phyloP scores from a whole-genome alignment of 257 asterid genomes.

The Gentiana macrophylla region DNA sequence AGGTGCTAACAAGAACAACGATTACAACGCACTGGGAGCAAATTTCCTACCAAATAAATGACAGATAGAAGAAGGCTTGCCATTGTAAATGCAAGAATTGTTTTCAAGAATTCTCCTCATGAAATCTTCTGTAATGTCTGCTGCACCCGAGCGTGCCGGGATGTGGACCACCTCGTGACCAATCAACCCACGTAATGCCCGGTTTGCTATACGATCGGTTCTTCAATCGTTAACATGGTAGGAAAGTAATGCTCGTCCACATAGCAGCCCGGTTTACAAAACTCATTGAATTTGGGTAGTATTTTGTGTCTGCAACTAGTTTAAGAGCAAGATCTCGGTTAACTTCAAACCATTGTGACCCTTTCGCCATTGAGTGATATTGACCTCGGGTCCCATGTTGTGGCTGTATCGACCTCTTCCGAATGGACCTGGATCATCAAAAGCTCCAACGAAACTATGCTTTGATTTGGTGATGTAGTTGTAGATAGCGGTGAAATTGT shows the following conservation, averaged over 20 bases:
- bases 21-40: slow-evolving; percentile 38
- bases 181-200: slow-evolving; percentile 43
- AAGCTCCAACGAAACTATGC: slow-evolving; percentile 38
- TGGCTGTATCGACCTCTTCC: slow-evolving; percentile 31
- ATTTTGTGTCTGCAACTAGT: slow-evolving; percentile 29
- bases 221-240: slow-evolving; percentile 33
- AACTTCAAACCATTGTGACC: slow-evolving; percentile 41
- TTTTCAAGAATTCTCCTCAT: slow-evolving; percentile 27
- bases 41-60: slow-evolving; percentile 41
- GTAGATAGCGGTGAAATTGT: slow-evolving; percentile 29
- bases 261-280: slow-evolving; percentile 33
- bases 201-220: slow-evolving; percentile 27
- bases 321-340: slow-evolving; percentile 34
- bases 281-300: slow-evolving; percentile 22
- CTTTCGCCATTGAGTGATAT: slow-evolving; percentile 38
- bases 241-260: slow-evolving; percentile 27
- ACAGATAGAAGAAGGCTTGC: slow-evolving; percentile 19
- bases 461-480: slow-evolving; percentile 28
- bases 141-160: slow-evolving; percentile 40
- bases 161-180: slow-evolving; percentile 48
- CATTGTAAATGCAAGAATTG: slow-evolving; percentile 23
- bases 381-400: slow-evolving; percentile 34
- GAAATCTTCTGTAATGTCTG: slow-evolving; percentile 34
- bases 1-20: slow-evolving; percentile 34
- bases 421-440: slow-evolving; percentile 45